Conservation (phyloP, 805 yeast genomes). For the Pichia rugopelliculosa region DNA sequence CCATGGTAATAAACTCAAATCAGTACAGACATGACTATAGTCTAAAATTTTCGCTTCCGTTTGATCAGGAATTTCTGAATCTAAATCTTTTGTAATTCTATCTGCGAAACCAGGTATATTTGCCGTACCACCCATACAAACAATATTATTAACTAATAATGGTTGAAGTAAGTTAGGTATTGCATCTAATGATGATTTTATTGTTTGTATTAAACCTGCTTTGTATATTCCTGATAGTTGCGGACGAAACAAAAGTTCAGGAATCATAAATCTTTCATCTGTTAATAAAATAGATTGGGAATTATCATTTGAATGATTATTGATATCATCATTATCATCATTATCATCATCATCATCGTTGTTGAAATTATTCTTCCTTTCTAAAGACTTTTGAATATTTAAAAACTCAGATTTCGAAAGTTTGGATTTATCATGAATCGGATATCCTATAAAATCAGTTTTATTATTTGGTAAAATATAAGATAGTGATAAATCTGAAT, state of each 20-base stretch:
- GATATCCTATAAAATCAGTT: slow-evolving; percentile 67
- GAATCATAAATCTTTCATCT: slow-evolving; percentile 84
- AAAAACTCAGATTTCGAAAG: slow-evolving; percentile 8
- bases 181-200: slow-evolving; percentile 58
- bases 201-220: slow-evolving; percentile 67
- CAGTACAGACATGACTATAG: slow-evolving; percentile 21
- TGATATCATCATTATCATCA: slow-evolving; percentile 11
- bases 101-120: slow-evolving; percentile 59
- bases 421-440: slow-evolving; percentile 14
- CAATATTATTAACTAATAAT: slow-evolving; percentile 69
- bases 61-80: slow-evolving; percentile 61
- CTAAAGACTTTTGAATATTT: slow-evolving; percentile 35
- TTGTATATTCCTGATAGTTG: slow-evolving; percentile 69
- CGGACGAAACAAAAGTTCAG: slow-evolving; percentile 85
- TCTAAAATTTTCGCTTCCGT: slow-evolving; percentile 51
- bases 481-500: slow-evolving; percentile 41
- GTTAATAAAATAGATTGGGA: slow-evolving; percentile 55
- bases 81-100: slow-evolving; percentile 54
- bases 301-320: slow-evolving; percentile 29
- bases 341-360: slow-evolving; percentile 64
- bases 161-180: slow-evolving; percentile 73
- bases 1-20: slow-evolving; percentile 43
- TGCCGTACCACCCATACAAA: slow-evolving; percentile 76
- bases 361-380: slow-evolving; percentile 73
- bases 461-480: slow-evolving; percentile 86